Base-by-base conservation (phyloP, 108 stramenopile species). In the Nitzschia putrida region DNA sequence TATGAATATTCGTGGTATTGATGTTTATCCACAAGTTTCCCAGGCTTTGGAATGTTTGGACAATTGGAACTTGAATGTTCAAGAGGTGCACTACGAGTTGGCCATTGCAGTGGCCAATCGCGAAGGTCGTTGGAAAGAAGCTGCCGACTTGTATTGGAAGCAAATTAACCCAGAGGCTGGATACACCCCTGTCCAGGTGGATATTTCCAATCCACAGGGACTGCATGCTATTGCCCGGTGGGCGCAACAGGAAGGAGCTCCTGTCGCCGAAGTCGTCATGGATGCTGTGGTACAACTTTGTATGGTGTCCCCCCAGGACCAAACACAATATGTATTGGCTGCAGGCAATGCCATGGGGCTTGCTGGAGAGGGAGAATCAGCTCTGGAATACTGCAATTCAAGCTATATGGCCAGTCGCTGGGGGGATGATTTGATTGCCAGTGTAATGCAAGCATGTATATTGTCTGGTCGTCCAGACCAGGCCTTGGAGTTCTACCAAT, bases 331-430 rank as follows among this genome's bases (percentile, higher is more conserved):
- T 68, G 72, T 90, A 2, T 54, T 94, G 67, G 88, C 90, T 12
- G 92, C 92, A n/a, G 92, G 92, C 8, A 80, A 68, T 53, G 92
- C 88, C 11, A 61, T 94, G n/a, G 92, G 90, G n/a, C 72, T 73
- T 22, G 83, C 86, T 22, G 89, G 89, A 20, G 72, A 80, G 24
- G 87, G 85, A 86, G 61, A 82, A 29, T 80, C 79, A 23, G 76
- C 82, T 52, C 41, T 87, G 9, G 81, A 87, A 22, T 93, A 84
- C 66, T 65, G 80, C 2, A 61, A 66, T 26, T 69, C 66, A 14
- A 80, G 70, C 38, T 68, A 64, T 16, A 75, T 61, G 43, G 50
- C 59, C 2, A 43, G 51, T 38, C 52, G 70, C 54, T 49, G 68
- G 8, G 85, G 85, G 13, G 73, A 77, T 60, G 74, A 80, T 14